Evolutionary conservation across 768 basidiomycete genomes (phyloP).

Genomic region (Lepiota brunneoincarnata): DNA sequence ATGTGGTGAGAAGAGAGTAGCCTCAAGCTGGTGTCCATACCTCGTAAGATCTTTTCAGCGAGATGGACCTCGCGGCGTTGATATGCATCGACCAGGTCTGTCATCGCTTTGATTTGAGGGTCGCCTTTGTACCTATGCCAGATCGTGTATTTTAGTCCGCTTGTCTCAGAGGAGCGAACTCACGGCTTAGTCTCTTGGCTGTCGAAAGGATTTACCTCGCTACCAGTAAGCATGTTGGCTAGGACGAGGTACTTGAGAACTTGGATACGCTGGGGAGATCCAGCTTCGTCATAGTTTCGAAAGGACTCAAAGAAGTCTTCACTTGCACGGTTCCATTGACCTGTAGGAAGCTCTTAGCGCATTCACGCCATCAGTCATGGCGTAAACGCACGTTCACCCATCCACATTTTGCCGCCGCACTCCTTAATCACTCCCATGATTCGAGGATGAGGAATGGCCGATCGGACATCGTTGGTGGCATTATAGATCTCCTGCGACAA

Average conservation of each 20-base stretch:
- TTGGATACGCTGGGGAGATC: conserved; percentile 94
- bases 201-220: conserved; percentile 98
- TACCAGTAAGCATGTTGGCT: conserved; percentile 97
- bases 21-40: conserved; percentile 32
- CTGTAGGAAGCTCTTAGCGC: conserved; percentile 34
- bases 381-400: conserved; percentile 80
- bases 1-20: neutral
- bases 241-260: conserved; percentile 98
- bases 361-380: neutral
- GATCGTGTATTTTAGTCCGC: neutral
- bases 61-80: conserved; percentile 94
- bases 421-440: conserved; percentile 99
- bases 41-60: conserved; percentile 94
- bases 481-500: conserved; percentile 90
- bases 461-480: conserved; percentile 86
- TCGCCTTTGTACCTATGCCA: conserved; percentile 83
- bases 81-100: conserved; percentile 94
- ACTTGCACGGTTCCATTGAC: conserved; percentile 95
- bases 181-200: conserved; percentile 99
- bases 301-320: conserved; percentile 99
- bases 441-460: conserved; percentile 95
- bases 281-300: conserved; percentile 97
- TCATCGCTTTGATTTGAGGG: conserved; percentile 97
- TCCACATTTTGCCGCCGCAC: conserved; percentile 99
- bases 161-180: conserved; percentile 22